These are phyloP conservation scores for Panicum miliaceum DNA, from an alignment of 176 grass and related monocot species.

Conservation along the genomic window DNA sequence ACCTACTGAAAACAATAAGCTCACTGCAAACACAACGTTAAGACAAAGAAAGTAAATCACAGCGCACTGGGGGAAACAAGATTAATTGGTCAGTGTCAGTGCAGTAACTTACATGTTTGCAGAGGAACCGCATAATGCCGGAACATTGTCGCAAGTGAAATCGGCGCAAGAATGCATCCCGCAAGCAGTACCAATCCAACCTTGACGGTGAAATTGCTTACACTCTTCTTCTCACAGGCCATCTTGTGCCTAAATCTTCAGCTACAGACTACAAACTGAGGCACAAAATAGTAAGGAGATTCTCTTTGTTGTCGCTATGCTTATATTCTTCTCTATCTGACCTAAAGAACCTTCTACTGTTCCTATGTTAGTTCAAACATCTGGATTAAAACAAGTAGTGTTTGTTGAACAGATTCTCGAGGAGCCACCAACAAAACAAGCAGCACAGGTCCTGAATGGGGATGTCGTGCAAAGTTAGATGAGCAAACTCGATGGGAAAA, in stretches of 20 bases:
- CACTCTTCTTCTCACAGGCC: conserved; percentile 36
- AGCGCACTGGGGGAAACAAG: background rate
- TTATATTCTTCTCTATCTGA: conserved; percentile 25
- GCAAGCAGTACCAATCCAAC: conserved; percentile 36
- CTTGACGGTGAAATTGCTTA: conserved; percentile 38
- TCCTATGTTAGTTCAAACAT: conserved; percentile 39
- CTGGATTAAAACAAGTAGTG: conserved; percentile 16
- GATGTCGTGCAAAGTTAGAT: conserved; percentile 31
- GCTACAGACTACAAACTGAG: background rate
- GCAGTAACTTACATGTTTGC: conserved; percentile 43
- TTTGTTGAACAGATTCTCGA: conserved; percentile 39
- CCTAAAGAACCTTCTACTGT: background rate
- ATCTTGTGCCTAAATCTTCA: conserved; percentile 39
- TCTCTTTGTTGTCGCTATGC: background rate
- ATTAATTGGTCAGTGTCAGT: background rate
- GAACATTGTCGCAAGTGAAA: conserved; percentile 34
- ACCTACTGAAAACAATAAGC: conserved; percentile 38
- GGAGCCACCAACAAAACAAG: conserved; percentile 29
- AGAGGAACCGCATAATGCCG: conserved; percentile 25
- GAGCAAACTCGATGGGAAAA: conserved; percentile 2
- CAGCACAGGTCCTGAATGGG: background rate
- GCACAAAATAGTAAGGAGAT: background rate
- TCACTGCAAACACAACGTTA: conserved; percentile 35
- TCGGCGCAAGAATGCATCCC: conserved; percentile 39
- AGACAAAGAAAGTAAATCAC: background rate